Conservation (phyloP, 2,329 filamentous ascomycete species). For the Colletotrichum eleusines region DNA sequence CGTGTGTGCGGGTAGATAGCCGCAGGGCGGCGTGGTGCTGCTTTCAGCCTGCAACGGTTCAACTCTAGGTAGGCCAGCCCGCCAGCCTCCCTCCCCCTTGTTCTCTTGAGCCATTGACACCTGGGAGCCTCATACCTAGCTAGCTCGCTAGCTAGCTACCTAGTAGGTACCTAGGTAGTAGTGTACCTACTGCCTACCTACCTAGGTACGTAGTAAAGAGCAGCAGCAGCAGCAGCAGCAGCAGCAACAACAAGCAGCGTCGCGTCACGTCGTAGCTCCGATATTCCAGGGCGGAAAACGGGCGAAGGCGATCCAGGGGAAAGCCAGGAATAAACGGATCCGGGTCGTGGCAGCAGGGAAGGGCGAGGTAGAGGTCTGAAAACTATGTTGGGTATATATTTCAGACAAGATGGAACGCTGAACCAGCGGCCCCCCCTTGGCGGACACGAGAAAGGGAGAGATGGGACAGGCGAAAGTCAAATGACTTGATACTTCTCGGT, state of each 20-base stretch:
- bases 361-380: not conserved
- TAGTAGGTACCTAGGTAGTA: too few relatives aligned
- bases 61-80: slow-evolving; percentile 25
- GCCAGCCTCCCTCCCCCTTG: too few relatives aligned
- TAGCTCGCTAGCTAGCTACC: slow-evolving; percentile 25
- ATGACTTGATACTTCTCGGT: slow-evolving; percentile 18
- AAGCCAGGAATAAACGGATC: not conserved
- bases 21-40: not conserved
- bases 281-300: slow-evolving; percentile 30
- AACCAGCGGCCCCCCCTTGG: not conserved
- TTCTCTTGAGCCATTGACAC: slow-evolving; percentile 8
- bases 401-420: slow-evolving; percentile 32
- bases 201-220: too few relatives aligned
- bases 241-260: too few relatives aligned
- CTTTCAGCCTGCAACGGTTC: slow-evolving; percentile 37
- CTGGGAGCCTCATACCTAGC: too few relatives aligned
- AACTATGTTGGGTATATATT: slow-evolving; percentile 1
- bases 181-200: too few relatives aligned
- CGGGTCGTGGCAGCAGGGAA: slow-evolving; percentile 13
- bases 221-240: too few relatives aligned
- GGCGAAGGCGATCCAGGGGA: not conserved
- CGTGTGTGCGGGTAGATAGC: not conserved
- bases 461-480: slow-evolving; percentile 7
- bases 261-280: slow-evolving; percentile 17
- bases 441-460: not conserved